Base-by-base conservation (phyloP, 78 protist species). In the Pirum gemmata region DNA sequence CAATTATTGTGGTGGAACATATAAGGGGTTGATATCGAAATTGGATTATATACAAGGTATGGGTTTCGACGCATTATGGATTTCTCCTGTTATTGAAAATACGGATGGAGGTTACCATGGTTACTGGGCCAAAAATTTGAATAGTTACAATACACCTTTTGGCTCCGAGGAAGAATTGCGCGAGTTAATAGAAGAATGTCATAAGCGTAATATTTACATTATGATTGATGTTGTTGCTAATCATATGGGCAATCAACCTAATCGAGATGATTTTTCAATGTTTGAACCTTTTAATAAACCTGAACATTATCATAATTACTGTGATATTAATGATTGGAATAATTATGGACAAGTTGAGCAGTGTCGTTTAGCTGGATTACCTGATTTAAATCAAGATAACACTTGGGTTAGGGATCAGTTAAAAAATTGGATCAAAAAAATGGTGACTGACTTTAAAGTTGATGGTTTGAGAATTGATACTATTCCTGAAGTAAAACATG, bases 21-120 rank as follows among this genome's bases (percentile, higher is more conserved):
- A 78, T 27, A 31, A 33, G 40, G 97, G 95, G 31, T 27, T 93
- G 34, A 83, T 26, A 2, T 31, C 38, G 61, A 91, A 93, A 35
- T 87, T 96, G 34, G 96, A 92, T 79, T 95, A 96, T 92, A 95
- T 96, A n/a, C 78, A 33, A 61, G 93, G 92, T 2, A 85, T 96
- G 93, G 98, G 97, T 51, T 93, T 95, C 61, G 94, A 95, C 75
- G 98, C 98, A 8, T 91, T 96, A 21, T 96, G 97, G 97, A 96
- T 96, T 72, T 89, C 95, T 37, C 97, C 98, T 1, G 87, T 94
- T 0, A 86, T 92, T 38, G 79, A 83, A 0, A 93, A 94, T 78
- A 73, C 83, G 13, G 92, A 80, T 25, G 95, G 93, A 1, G 96
- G 96, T 0, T 96, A 92, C 86, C 98, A 96, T 83, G 95, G 95